Evolutionary conservation across 2,329 filamentous ascomycete genomes (phyloP).

Genomic region (Ceratocystis ficicola): DNA sequence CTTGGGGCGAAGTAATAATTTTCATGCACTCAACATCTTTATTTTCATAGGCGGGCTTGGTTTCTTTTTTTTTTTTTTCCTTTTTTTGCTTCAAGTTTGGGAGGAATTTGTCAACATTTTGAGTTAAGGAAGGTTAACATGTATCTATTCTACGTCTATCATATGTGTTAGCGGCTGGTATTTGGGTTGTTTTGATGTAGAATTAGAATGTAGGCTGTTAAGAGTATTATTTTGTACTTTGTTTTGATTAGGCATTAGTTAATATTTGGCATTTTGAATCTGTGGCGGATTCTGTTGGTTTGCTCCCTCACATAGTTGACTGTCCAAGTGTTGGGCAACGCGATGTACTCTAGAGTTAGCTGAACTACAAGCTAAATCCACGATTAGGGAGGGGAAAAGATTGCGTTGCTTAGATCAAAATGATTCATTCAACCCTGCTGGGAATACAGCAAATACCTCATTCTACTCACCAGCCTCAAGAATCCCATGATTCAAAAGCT

Average conservation of each 20-base stretch:
- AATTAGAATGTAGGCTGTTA: neutral
- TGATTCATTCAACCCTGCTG: too few relatives aligned
- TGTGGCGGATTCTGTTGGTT: too few relatives aligned
- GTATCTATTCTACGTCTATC: neutral
- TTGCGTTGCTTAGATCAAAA: too few relatives aligned
- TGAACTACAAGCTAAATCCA: too few relatives aligned
- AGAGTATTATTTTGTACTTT: neutral
- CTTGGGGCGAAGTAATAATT: neutral
- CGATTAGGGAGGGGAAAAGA: too few relatives aligned
- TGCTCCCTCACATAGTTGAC: too few relatives aligned
- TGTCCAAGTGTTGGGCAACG: too few relatives aligned
- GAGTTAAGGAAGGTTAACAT: neutral
- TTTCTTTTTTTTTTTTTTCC: neutral
- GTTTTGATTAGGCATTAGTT: neutral
- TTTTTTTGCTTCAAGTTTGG: neutral
- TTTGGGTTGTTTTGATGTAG: neutral
- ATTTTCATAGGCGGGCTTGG: conserved; percentile 15
- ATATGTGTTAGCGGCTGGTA: neutral
- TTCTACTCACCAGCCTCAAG: too few relatives aligned
- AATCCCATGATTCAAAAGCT: too few relatives aligned
- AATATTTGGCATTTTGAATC: neutral
- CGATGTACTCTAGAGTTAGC: too few relatives aligned
- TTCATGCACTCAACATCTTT: conserved; percentile 7
- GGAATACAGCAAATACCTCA: too few relatives aligned
- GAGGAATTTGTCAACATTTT: conserved; percentile 18